These are phyloP conservation scores for Bacterosira constricta DNA, from an alignment of 108 stramenopile species.

Conservation along the genomic window DNA sequence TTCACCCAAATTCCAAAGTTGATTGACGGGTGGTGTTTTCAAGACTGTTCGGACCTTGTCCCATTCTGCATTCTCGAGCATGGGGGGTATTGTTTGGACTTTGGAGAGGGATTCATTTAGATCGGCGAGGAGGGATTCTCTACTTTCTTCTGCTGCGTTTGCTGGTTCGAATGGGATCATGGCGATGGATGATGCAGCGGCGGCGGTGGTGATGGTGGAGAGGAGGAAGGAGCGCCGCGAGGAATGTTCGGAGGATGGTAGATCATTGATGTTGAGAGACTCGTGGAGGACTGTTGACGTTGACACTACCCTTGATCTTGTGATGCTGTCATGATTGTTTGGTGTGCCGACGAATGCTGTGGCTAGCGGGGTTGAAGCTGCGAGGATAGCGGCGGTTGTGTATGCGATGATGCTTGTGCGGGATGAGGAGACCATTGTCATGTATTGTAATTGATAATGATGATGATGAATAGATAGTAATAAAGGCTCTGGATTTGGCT, in stretches of 20 bases:
- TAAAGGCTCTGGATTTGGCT: too few species aligned
- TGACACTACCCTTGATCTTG: not conserved
- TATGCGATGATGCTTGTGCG: too few species aligned
- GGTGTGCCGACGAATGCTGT: too few species aligned
- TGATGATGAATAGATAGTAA: too few species aligned
- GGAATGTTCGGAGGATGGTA: not conserved
- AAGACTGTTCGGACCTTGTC: constrained; percentile 73
- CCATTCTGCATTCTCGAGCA: constrained; percentile 65
- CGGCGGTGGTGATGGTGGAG: not conserved
- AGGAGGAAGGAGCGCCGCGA: not conserved
- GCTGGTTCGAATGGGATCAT: too few species aligned
- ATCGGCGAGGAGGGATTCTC: constrained; percentile 30
- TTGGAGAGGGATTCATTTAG: constrained; percentile 40
- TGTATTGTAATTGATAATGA: too few species aligned
- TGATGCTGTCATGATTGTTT: not conserved
- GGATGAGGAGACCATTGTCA: too few species aligned
- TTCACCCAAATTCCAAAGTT: constrained; percentile 79
- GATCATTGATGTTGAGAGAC: not conserved
- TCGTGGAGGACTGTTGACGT: not conserved
- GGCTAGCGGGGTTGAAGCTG: too few species aligned
- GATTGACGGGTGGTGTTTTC: constrained; percentile 76
- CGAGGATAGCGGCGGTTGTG: too few species aligned
- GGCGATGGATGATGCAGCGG: too few species aligned
- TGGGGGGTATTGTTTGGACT: constrained; percentile 49
- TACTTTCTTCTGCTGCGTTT: not conserved